Percentiles rank a stretch among this genome's conserved stretches.
Evolutionary conservation across 257 asterid species (phyloP).

Genomic region (Craterostigma plantagineum): DNA sequence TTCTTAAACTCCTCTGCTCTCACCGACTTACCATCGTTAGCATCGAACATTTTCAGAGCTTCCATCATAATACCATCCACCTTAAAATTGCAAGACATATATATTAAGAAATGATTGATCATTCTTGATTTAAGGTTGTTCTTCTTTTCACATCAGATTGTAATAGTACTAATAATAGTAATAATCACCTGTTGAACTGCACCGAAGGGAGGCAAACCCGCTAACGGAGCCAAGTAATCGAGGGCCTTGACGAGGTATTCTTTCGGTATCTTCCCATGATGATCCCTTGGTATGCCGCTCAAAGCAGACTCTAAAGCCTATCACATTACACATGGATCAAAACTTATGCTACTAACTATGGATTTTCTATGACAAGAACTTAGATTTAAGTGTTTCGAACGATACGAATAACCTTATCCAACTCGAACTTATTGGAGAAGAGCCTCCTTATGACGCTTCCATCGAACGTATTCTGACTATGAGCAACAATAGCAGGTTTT

Average conservation of each 20-base stretch:
- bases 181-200: conserved; percentile 40
- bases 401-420: conserved; percentile 33
- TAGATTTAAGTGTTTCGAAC: not conserved
- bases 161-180: no score
- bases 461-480: conserved; percentile 46
- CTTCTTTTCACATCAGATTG: no score
- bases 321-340: not conserved
- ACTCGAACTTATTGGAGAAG: conserved; percentile 42
- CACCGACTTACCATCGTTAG: conserved; percentile 35
- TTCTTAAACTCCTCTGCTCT: conserved; percentile 63
- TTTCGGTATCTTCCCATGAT: conserved; percentile 33
- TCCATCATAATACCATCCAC: conserved; percentile 33
- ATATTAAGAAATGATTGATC: not conserved
- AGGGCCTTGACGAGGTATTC: conserved; percentile 35
- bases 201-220: conserved; percentile 64
- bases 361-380: no score
- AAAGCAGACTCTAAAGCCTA: conserved; percentile 38
- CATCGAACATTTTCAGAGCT: conserved; percentile 29
- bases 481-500: conserved; percentile 67
- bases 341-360: no score
- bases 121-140: no score
- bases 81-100: conserved; percentile 9
- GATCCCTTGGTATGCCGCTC: conserved; percentile 26
- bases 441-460: conserved; percentile 45
- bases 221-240: conserved; percentile 40